Conservation (phyloP, 495 filamentous ascomycete species). For the Penicillium simplicissimum region DNA sequence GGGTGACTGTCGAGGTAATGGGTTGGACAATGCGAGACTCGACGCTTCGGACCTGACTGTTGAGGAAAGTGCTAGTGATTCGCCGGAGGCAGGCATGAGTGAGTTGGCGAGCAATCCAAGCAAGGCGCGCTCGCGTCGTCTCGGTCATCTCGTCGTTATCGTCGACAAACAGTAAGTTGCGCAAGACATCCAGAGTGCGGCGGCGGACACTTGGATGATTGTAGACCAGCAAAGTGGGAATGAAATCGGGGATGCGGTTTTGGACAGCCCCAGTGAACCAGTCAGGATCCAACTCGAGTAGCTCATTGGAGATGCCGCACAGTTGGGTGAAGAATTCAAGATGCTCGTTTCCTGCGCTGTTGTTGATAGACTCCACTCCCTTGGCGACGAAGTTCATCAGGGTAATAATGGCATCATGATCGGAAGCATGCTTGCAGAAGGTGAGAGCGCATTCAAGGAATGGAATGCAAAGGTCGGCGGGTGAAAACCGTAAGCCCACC, state of each 20-base stretch:
- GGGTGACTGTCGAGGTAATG: conserved; percentile 41
- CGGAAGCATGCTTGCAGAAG: conserved; percentile 49
- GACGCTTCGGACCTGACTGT: conserved; percentile 26
- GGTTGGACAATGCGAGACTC: conserved; percentile 41
- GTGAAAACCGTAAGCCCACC: conserved; percentile 55
- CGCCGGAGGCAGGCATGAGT: conserved; percentile 38
- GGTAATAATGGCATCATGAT: conserved; percentile 36
- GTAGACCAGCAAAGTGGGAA: conserved; percentile 66
- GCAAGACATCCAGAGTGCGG: conserved; percentile 55
- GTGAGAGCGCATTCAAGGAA: conserved; percentile 51
- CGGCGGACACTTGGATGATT: conserved; percentile 55
- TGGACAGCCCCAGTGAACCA: conserved; percentile 49
- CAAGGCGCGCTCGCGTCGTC: conserved; percentile 26
- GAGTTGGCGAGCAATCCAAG: conserved; percentile 36
- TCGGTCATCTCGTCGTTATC: conserved; percentile 34
- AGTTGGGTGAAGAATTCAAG: conserved; percentile 57
- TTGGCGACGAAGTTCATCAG: conserved; percentile 54
- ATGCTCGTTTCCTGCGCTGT: conserved; percentile 58
- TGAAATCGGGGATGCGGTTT: conserved; percentile 62
- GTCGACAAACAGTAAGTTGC: conserved; percentile 51
- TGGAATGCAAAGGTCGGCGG: conserved; percentile 55
- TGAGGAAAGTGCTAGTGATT: conserved; percentile 34
- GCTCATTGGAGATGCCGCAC: conserved; percentile 41
- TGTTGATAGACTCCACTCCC: conserved; percentile 57
- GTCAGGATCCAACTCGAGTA: conserved; percentile 30